phyloP scores from a whole-genome alignment of 306 rosid genomes.

The Dicorynia guianensis region DNA sequence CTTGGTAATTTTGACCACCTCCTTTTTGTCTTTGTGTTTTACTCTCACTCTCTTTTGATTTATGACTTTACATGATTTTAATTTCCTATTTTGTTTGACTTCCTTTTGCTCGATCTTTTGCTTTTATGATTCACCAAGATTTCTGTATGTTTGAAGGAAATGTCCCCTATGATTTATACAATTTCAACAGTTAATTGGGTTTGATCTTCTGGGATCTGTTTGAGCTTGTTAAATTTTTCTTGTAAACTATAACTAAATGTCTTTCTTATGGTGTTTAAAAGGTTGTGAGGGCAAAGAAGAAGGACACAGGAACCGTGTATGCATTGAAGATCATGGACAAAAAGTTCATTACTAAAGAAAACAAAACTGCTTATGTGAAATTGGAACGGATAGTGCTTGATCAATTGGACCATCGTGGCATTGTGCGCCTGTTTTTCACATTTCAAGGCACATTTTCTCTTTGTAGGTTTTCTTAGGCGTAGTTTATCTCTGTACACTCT shows the following conservation, averaged over 20 bases:
- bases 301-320: constrained; percentile 83
- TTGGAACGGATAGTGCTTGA: constrained; percentile 98
- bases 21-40: constrained; percentile 8
- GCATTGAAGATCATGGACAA: constrained; percentile 99
- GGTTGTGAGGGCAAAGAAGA: constrained; percentile 99
- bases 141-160: constrained; percentile 9
- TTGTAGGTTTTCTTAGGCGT: constrained; percentile 72
- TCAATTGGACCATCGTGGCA: constrained; percentile 97
- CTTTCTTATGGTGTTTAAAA: constrained; percentile 42
- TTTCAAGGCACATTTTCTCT: constrained; percentile 96
- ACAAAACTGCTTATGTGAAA: constrained; percentile 97
- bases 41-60: neutral
- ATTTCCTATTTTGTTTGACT: constrained; percentile 20
- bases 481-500: constrained; percentile 28
- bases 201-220: constrained; percentile 7
- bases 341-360: constrained; percentile 94
- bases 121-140: neutral
- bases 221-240: constrained; percentile 23
- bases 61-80: constrained; percentile 28
- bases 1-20: constrained; percentile 3
- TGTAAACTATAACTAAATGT: constrained; percentile 27
- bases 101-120: neutral
- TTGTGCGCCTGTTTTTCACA: constrained; percentile 91
- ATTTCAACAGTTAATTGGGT: neutral
- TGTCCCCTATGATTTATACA: neutral